These are phyloP conservation scores for Hanseniaspora gamundiae DNA, from an alignment of 1,139 yeast species.

Conservation along the genomic window DNA sequence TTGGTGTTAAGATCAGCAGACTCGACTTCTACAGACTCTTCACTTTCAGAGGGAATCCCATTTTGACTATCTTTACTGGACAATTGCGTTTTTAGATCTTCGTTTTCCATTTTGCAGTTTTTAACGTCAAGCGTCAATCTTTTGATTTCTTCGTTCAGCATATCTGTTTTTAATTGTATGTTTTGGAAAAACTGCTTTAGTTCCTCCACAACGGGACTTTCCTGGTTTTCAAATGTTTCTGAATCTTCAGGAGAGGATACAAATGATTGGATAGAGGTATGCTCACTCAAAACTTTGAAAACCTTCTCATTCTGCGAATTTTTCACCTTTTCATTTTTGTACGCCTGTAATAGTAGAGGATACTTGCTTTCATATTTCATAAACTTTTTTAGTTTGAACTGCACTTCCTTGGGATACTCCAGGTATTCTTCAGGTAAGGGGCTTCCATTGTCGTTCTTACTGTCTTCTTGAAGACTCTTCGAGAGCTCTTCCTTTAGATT, in stretches of 20 bases:
- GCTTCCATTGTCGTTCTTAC: conserved; percentile 4
- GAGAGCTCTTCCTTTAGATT: conserved; percentile 10
- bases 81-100: conserved; percentile 7
- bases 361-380: conserved; percentile 83
- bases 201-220: conserved; percentile 26
- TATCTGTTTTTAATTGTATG: conserved; percentile 44
- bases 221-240: not conserved
- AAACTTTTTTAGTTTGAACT: conserved; percentile 60
- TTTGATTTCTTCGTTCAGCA: conserved; percentile 34
- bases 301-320: conserved; percentile 49
- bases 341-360: conserved; percentile 72
- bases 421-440: conserved; percentile 6
- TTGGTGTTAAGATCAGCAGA: not conserved
- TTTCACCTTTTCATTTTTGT: conserved; percentile 65
- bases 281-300: conserved; percentile 61
- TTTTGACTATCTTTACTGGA: conserved; percentile 1
- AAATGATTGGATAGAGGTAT: conserved; percentile 36
- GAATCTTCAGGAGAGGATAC: not conserved
- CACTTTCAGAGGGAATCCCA: not conserved
- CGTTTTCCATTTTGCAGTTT: conserved; percentile 10
- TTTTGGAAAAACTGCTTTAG: conserved; percentile 62
- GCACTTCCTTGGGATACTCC: conserved; percentile 35
- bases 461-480: conserved; percentile 5
- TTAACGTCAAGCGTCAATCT: conserved; percentile 19
- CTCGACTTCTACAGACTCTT: conserved; percentile 1